Evolutionary conservation across 768 basidiomycete species (phyloP), one percentile per base, ranked within the genome.

Genomic region (Candolleomyces eurysporus): DNA sequence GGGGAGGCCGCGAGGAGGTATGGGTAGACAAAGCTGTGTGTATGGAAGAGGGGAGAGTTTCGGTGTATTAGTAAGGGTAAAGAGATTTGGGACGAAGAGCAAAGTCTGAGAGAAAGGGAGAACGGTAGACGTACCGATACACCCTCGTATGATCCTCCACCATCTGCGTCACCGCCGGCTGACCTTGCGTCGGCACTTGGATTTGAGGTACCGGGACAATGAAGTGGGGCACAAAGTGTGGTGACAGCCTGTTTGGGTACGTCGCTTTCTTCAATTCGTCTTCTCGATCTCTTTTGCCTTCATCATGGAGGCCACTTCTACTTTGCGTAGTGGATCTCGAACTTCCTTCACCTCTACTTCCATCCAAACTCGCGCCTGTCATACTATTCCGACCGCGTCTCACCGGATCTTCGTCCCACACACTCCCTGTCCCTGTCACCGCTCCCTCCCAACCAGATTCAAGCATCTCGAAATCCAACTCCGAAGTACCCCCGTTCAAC

Each of bases 1-100:
- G 63, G 31, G 1, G 79, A 76, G 0, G 81, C 80, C 3, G 84
- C 82, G 2, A 89, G 72, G 8, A 93, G 74, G 11, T 79, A 83
- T 1, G 90, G 90, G 67, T 87, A 88, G 8, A 84, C 85, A 61
- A 66, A 58, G 1, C 53, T 55, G n/a, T 45, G 2, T 13, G 13
- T 13, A n/a, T 45, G 3, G 14, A 45, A 13, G 26, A n/a, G 26
- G 2, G 26, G 26, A 26, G 4, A 26, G 26, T 2, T 26, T 45
- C 4, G 2, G 26, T 45, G 2, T 3, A 4, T 45, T 45, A 45
- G 13, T 45, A 26, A 45, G n/a, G n/a, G 3, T n/a, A 7, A 16
- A 8, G 26, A 8, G 32, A 10, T 11, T 8, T 16, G 48, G 50
- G 11, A 52, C 26, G n/a, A 10, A 4, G 22, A 5, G 14, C 5